These are phyloP conservation scores for Strigomonas galati DNA, from an alignment of 208 protist species.

Conservation along the genomic window DNA sequence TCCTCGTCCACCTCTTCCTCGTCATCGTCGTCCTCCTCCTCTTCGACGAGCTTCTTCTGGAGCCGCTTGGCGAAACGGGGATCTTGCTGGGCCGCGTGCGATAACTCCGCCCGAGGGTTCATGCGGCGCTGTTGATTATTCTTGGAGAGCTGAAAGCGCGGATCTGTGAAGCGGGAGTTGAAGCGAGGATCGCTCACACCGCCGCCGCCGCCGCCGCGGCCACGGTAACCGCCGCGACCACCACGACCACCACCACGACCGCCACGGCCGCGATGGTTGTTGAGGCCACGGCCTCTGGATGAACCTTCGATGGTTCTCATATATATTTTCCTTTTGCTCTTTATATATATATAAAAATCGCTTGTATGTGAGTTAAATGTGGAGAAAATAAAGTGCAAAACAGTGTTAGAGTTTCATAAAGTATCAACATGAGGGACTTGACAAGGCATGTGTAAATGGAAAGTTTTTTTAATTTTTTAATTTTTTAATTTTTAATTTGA, in stretches of 20 bases:
- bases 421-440: too few relatives aligned
- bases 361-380: too few relatives aligned
- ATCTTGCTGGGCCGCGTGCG: constrained; percentile 40
- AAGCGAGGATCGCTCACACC: constrained; percentile 62
- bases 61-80: constrained; percentile 77
- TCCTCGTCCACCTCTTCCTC: constrained; percentile 38
- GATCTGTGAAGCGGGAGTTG: constrained; percentile 81
- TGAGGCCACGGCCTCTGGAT: constrained; percentile 35
- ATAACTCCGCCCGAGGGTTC: constrained; percentile 13
- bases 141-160: constrained; percentile 72
- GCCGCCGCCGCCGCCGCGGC: constrained; percentile 30
- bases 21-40: constrained; percentile 18
- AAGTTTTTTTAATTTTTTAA: neutral
- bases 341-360: constrained; percentile 5
- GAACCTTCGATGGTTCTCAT: constrained; percentile 72
- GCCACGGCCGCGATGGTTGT: constrained; percentile 33
- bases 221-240: constrained; percentile 23
- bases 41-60: constrained; percentile 4
- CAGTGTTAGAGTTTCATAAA: too few relatives aligned
- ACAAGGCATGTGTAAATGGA: too few relatives aligned
- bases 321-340: constrained; percentile 3
- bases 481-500: too few relatives aligned
- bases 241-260: constrained; percentile 26
- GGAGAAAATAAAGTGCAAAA: neutral
- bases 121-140: constrained; percentile 15